Evolutionary conservation across 495 filamentous ascomycete species (phyloP), one percentile per base, ranked within the genome.

Genomic region (Penicillium verhagenii): DNA sequence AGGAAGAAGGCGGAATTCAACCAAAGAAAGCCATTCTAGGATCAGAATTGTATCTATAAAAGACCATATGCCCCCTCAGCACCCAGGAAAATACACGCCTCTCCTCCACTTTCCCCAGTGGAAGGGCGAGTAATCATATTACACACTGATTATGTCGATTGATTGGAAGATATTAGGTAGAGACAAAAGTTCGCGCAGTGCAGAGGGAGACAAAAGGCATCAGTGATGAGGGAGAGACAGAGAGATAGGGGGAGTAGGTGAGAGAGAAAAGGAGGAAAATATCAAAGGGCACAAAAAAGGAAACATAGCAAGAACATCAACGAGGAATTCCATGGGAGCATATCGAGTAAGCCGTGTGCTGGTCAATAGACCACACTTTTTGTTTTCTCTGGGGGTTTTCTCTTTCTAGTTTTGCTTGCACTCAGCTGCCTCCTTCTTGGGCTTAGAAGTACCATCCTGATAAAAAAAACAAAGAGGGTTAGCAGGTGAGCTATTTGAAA

Each of bases 351-450:
- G 57, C 57, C 49, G 52, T 50, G 52, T 47, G 52, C 44, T 39
- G 24, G 33, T 31, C 44, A 39, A 24, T 10, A 38, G 23, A 39
- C 47, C 35, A 52, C 23, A 37, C 24, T 42, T 50, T 50, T 45
- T 4, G 10, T 26, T 56, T 49, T 50, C 31, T 21, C 26, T 52
- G 14, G n/a, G n/a, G n/a, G 28, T 38, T 25, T 29, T 29, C 23
- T 42, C 33, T 23, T 49, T 67, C 61, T 79, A 99, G 78, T 92
- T 97, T 80, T 97, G 95, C 82, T 97, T 99, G 88, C 95, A 99
- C 79, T 99, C 95, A 56, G 94, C 91, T 56, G 95, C 88, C 77
- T 99, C 95, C 73, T 96, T 92, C 84, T 96, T 97, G 38, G 95
- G 93, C 84, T 97, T 97, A 57, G 90, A 86, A 48, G 84, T 84